Evolutionary conservation across 2,329 filamentous ascomycete genomes (phyloP), one percentile per base, ranked within the genome.

Genomic region (Nothophaeocryptopus gaeumannii): DNA sequence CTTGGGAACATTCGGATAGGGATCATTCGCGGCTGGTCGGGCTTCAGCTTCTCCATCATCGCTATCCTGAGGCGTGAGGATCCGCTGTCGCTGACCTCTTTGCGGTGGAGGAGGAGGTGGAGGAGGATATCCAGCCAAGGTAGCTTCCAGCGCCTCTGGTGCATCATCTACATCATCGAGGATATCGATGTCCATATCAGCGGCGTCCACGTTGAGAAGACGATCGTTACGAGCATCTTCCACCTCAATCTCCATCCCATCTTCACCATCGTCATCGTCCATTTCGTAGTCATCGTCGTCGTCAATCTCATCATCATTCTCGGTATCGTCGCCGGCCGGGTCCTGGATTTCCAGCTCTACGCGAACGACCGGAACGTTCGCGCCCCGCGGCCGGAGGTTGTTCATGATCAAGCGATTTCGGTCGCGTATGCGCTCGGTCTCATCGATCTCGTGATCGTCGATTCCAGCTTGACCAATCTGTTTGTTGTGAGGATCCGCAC

Each of bases 401-500:
- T 59, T 60, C 47, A 67, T 68, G 33, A 73, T 61, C 15, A 62
- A 67, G 42, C 72, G 62, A 60, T 73, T 65, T 53, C 74, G 60
- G 45, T 72, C 64, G 7, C 70, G 67, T 32, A 58, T 38, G 47
- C 56, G 58, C 58, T 70, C 57, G 57, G 63, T 67, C 5, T 87
- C 83, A 37, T 86, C 77, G 39, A 75, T 74, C 57, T 88, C 83
- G 60, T 95, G 88, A 63, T 95, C 89, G 65, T 93, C 86, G 16
- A 95, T 84, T 8, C 89, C 89, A 58, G 85, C 81, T 65, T 83
- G 81, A 11, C 88, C 89, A 54, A 93, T 84, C 54, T 82, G 79
- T 14, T 83, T 85, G 67, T 97, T 92, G 38, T 79, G 85, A 5
- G 86, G 93, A 48, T 82, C 80, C 65, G 93, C 97, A 5, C 93